These are phyloP conservation scores for Cicer arietinum DNA, from an alignment of 306 rosid species.

Conservation along the genomic window DNA sequence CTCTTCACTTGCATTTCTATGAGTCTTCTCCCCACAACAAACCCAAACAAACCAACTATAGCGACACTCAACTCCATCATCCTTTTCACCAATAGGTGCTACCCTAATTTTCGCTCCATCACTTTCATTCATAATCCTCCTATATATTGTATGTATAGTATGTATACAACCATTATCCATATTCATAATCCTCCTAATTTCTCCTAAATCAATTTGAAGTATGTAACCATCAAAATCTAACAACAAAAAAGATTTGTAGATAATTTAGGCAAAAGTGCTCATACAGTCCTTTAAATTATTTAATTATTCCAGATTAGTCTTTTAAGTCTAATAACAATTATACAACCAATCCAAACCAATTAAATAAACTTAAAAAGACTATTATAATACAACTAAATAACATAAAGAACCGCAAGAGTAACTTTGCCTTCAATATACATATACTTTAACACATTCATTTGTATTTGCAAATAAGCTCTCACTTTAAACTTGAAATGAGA, in stretches of 20 bases:
- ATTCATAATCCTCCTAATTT: background rate
- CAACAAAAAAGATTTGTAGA: too few species aligned
- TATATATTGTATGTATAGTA: too few species aligned
- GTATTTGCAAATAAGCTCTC: background rate
- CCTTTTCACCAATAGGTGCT: background rate
- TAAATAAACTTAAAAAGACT: too few species aligned
- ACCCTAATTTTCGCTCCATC: background rate
- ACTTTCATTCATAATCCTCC: background rate
- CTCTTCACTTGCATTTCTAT: background rate
- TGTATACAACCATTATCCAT: background rate
- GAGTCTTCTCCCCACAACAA: background rate
- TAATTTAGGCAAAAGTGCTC: background rate
- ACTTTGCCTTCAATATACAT: background rate
- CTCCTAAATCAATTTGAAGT: background rate
- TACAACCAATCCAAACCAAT: too few species aligned
- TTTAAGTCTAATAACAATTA: background rate
- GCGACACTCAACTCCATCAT: background rate
- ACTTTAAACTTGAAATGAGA: background rate
- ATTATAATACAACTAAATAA: too few species aligned
- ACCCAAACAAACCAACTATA: constrained; percentile 4
- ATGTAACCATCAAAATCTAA: too few species aligned
- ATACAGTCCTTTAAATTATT: background rate
- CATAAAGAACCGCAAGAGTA: too few species aligned
- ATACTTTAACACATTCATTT: background rate
- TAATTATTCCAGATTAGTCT: background rate